Evolutionary conservation across 768 basidiomycete genomes (phyloP).

Genomic region (Leucosporidium scottii): DNA sequence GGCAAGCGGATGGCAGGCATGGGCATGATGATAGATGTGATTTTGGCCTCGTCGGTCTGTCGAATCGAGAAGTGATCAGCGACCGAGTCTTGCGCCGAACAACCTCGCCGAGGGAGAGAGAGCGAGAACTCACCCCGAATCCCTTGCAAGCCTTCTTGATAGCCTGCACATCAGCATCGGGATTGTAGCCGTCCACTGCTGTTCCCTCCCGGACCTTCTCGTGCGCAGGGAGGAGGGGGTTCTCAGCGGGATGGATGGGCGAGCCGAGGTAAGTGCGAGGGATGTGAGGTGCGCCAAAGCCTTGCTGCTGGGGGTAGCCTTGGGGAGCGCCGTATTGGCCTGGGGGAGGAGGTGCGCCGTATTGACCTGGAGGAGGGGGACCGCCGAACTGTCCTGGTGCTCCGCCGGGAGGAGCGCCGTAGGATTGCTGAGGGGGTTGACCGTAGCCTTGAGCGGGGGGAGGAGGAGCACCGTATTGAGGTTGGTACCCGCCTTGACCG

Average conservation of each 20-base stretch:
- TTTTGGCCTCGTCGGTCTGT: not conserved
- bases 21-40: not conserved
- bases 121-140: slow-evolving; percentile 21
- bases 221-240: not conserved
- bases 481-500: slow-evolving; percentile 9
- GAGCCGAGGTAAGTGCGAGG: slow-evolving; percentile 6
- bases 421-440: slow-evolving; percentile 1
- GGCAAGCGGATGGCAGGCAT: not conserved
- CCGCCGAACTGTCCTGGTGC: not conserved
- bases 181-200: not conserved
- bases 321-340: not conserved
- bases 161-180: slow-evolving; percentile 38
- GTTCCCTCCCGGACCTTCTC: not conserved
- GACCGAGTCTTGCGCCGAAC: slow-evolving; percentile 8
- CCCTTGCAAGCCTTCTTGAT: slow-evolving; percentile 45
- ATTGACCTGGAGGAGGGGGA: slow-evolving; percentile 7
- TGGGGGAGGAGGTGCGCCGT: slow-evolving; percentile 28
- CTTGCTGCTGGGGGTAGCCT: slow-evolving; percentile 1
- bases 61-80: not conserved
- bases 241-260: not conserved
- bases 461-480: slow-evolving; percentile 23
- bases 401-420: not conserved
- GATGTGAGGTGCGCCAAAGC: not conserved
- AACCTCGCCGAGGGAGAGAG: slow-evolving; percentile 23
- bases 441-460: slow-evolving; percentile 10